Evolutionary conservation across 2,329 filamentous ascomycete species (phyloP), one percentile per base, ranked within the genome.

Genomic region (Ophiostoma novo-ulmi): DNA sequence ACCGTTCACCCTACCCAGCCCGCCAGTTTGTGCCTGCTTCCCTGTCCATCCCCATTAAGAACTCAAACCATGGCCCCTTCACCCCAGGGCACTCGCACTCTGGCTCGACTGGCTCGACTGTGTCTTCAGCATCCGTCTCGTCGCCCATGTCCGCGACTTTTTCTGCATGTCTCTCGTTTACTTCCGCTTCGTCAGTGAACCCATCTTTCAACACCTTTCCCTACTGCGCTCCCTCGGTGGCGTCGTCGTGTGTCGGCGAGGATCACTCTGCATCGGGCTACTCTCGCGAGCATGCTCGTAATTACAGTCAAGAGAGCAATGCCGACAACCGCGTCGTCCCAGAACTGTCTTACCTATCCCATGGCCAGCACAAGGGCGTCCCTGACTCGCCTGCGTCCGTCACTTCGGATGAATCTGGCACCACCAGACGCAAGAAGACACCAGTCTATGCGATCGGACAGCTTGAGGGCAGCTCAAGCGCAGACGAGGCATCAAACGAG

Each of bases 361-460:
- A 70, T 8, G 71, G 73, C 52, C 71, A n/a, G 22, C 68, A 36
- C 75, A 74, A 71, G 69, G 67, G 39, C 20, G 69, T 63, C 8
- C 69, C 78, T 3, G 73, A 75, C 52, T 76, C 75, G 2, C 74
- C 75, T 3, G 66, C 38, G 2, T 71, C 72, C 1, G 35, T 38
- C 20, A 52, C 35, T 0, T 71, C 69, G 0, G 44, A 20, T 11
- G 69, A 76, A n/a, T 70, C 73, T 2, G 70, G 78, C 2, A 26
- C 69, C 20, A 79, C 80, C 74, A 80, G 83, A 70, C 80, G 82
- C 39, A 82, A 82, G 69, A 86, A 85, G 76, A 86, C 84, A 1
- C 84, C 84, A 0, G 82, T 85, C 31, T 80, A 80, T 61, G 78
- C 78, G 11, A 83, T 86, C 71, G 83, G 83, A 17, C 84, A 86